These are phyloP conservation scores for Peronospora belbahrii DNA, from an alignment of 352 stramenopile species.

Conservation along the genomic window DNA sequence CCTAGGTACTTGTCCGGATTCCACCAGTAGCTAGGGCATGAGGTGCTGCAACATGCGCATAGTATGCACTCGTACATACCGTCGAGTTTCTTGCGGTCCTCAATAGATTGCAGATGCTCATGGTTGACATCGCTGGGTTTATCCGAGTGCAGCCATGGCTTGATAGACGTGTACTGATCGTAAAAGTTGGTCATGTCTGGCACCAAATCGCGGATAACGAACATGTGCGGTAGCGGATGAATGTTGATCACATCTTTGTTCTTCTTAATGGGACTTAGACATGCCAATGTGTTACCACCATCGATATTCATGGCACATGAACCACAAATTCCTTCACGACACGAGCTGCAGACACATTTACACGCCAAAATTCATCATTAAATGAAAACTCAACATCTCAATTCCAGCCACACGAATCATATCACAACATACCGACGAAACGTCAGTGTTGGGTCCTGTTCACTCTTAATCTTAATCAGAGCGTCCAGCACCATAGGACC, in stretches of 20 bases:
- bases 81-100: constrained; percentile 98
- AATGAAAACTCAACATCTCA: background rate
- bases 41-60: constrained; percentile 98
- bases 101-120: constrained; percentile 85
- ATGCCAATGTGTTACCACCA: constrained; percentile 97
- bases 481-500: constrained; percentile 99
- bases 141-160: constrained; percentile 98
- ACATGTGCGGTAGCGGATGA: constrained; percentile 99
- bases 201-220: constrained; percentile 98
- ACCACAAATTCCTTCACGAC: constrained; percentile 98
- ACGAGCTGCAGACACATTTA: constrained; percentile 65
- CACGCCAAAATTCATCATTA: constrained; percentile 1
- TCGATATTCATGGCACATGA: constrained; percentile 99
- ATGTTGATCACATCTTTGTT: constrained; percentile 93
- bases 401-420: background rate
- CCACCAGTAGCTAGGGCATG: constrained; percentile 99
- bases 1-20: constrained; percentile 94
- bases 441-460: constrained; percentile 97
- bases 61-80: constrained; percentile 99
- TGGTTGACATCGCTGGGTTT: constrained; percentile 82
- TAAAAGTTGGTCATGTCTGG: constrained; percentile 99
- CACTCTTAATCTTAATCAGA: constrained; percentile 99
- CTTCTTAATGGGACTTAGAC: constrained; percentile 95
- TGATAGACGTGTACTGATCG: constrained; percentile 96
- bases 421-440: constrained; percentile 85